phyloP scores from a whole-genome alignment of 2,329 filamentous ascomycete species.

The Metarhizium brunneum region DNA sequence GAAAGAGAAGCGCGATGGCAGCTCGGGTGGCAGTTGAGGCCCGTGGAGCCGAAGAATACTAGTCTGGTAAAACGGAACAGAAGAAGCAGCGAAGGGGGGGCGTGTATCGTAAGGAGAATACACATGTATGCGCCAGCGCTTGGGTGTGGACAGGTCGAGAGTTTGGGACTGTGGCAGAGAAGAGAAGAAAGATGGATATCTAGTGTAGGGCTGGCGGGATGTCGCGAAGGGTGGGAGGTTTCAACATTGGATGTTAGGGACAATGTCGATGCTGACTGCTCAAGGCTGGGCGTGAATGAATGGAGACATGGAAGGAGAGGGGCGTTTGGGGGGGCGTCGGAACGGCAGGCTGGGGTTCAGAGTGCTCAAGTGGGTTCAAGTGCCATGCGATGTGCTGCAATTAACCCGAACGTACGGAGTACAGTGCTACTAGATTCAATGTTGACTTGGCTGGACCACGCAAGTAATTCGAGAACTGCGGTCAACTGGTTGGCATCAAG shows the following conservation, averaged over 20 bases:
- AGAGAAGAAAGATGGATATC: neutral
- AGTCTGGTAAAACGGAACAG: neutral
- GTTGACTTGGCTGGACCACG: no score
- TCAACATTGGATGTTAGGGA: neutral
- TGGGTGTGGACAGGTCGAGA: neutral
- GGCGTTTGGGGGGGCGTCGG: neutral
- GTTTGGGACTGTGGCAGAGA: neutral
- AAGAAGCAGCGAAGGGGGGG: neutral
- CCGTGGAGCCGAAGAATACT: neutral
- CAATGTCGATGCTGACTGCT: neutral
- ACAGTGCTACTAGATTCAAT: no score
- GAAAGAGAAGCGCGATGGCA: neutral
- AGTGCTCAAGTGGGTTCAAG: neutral
- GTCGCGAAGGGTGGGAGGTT: neutral
- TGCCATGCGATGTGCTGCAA: neutral
- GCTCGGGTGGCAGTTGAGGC: neutral
- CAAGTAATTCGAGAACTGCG: no score
- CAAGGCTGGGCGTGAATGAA: no score
- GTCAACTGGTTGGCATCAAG: no score
- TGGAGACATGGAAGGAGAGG: neutral
- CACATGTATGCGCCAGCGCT: conserved; percentile 1
- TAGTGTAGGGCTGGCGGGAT: conserved; percentile 3
- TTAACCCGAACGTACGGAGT: no score
- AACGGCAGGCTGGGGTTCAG: neutral
- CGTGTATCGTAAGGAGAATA: neutral